Conservation (phyloP, 2,329 filamentous ascomycete species). For the Diaporthe sp. region DNA sequence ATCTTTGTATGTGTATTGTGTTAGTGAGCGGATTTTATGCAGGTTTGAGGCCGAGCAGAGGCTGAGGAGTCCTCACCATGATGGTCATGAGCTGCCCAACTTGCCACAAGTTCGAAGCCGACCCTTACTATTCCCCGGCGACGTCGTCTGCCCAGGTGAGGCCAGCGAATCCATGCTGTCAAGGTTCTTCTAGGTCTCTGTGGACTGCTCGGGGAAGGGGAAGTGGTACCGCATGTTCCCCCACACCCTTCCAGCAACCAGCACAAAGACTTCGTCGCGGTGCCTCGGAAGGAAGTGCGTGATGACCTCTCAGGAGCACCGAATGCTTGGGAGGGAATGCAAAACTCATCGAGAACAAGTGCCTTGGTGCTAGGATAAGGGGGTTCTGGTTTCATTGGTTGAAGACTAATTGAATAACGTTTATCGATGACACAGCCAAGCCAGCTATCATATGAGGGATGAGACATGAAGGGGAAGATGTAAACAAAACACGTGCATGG, state of each 20-base stretch:
- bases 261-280: background rate
- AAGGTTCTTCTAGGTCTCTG: slow-evolving; percentile 1
- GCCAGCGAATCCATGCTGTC: background rate
- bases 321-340: too few relatives aligned
- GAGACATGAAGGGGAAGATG: too few relatives aligned
- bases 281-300: background rate
- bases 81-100: slow-evolving; percentile 21
- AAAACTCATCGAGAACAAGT: too few relatives aligned
- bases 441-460: too few relatives aligned
- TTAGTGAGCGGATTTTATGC: background rate
- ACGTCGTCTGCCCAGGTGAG: slow-evolving; percentile 4
- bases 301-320: background rate
- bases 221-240: slow-evolving; percentile 12
- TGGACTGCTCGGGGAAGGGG: slow-evolving; percentile 24
- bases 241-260: background rate
- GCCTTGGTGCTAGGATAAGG: too few relatives aligned
- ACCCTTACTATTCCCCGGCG: background rate
- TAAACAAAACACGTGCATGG: too few relatives aligned
- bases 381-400: too few relatives aligned
- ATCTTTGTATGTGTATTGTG: background rate
- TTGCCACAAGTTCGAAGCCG: slow-evolving; percentile 30
- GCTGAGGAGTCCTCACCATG: background rate
- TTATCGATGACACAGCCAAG: too few relatives aligned
- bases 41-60: background rate
- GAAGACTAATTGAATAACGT: too few relatives aligned